These are phyloP conservation scores for Massospora cicadina DNA, from an alignment of 371 early-diverging fungal genomes.

Conservation along the genomic window DNA sequence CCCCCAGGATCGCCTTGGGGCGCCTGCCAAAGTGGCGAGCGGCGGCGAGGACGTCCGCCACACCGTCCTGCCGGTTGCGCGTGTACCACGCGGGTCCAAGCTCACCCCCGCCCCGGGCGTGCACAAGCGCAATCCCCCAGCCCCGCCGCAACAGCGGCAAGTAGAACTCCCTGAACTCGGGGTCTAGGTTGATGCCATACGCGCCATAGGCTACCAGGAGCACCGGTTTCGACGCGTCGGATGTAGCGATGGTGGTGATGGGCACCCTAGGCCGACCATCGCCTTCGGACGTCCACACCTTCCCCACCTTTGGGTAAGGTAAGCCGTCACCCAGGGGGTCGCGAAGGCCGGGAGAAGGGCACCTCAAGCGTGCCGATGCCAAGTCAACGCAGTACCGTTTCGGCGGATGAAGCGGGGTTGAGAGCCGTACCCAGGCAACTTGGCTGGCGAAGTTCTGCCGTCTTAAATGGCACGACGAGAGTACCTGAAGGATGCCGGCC, in stretches of 20 bases:
- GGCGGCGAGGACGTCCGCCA: constrained; percentile 62
- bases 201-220: constrained; percentile 67
- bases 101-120: constrained; percentile 76
- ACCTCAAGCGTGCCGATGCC: not conserved
- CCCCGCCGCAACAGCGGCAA: constrained; percentile 58
- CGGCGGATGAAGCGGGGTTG: not conserved
- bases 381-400: not conserved
- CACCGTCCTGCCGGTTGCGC: constrained; percentile 41
- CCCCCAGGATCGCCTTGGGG: not conserved
- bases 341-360: not conserved
- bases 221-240: constrained; percentile 23
- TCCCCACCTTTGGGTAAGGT: not conserved
- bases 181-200: constrained; percentile 60
- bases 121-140: constrained; percentile 65
- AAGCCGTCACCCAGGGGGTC: not conserved
- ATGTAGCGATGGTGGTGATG: not conserved
- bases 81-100: constrained; percentile 59
- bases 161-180: constrained; percentile 62
- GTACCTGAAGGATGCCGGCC: not conserved
- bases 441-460: not conserved
- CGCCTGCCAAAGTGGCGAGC: constrained; percentile 38
- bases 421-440: not conserved
- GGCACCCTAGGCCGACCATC: not conserved
- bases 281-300: not conserved
- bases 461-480: not conserved